phyloP scores from a whole-genome alignment of 1,139 yeast genomes.

The Sugiyamaella japonica region DNA sequence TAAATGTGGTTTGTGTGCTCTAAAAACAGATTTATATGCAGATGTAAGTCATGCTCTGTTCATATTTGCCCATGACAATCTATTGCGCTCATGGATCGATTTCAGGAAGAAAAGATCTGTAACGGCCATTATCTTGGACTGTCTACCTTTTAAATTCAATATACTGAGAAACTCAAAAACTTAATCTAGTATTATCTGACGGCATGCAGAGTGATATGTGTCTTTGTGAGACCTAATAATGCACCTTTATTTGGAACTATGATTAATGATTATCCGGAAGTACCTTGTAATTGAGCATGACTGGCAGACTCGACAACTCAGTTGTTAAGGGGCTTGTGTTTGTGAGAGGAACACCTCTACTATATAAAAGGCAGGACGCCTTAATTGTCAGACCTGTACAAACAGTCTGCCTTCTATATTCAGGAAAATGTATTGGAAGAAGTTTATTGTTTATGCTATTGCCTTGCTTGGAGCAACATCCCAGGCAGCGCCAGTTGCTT shows the following conservation, averaged over 20 bases:
- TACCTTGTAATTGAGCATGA: too few species aligned
- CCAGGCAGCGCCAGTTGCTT: slow-evolving; percentile 4
- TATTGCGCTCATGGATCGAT: not conserved
- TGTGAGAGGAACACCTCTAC: not conserved
- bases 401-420: not conserved
- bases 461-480: not conserved
- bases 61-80: not conserved
- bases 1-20: too few species aligned
- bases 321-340: not conserved
- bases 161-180: slow-evolving; percentile 1
- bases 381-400: not conserved
- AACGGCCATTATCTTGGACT: not conserved
- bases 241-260: not conserved
- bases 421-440: slow-evolving; percentile 4
- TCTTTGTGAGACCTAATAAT: not conserved
- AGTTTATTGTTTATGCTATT: not conserved
- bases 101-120: not conserved
- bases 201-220: not conserved
- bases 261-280: not conserved
- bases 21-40: too few species aligned
- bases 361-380: not conserved
- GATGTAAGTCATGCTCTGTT: too few species aligned
- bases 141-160: not conserved
- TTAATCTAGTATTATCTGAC: not conserved
- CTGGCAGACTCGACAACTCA: too few species aligned